Percentiles rank a stretch among this genome's conserved stretches.
Conservation (phyloP, 2,329 filamentous ascomycete genomes). For the Gaeumannomyces sp. region DNA sequence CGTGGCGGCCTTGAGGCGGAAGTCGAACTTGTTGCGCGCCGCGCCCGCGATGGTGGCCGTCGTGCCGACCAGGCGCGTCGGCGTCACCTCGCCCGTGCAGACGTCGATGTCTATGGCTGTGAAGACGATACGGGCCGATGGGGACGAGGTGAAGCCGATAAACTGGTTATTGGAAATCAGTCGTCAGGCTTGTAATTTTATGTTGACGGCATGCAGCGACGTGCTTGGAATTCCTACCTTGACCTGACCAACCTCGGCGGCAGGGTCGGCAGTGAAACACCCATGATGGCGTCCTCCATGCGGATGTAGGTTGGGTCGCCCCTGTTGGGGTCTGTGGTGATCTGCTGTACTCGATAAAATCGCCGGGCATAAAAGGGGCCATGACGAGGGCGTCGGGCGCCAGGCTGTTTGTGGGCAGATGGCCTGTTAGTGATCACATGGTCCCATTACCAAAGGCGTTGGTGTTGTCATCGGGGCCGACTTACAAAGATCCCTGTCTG, state of each 20-base stretch:
- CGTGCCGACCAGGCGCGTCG: slow-evolving; percentile 1
- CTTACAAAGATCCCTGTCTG: slow-evolving; percentile 5
- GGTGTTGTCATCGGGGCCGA: neutral
- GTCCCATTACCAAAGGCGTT: too few species aligned
- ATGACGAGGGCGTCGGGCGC: slow-evolving; percentile 1
- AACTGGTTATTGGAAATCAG: neutral
- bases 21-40: slow-evolving; percentile 8
- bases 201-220: neutral
- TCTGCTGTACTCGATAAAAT: slow-evolving; percentile 6
- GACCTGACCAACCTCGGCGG: neutral
- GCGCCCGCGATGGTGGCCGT: slow-evolving; percentile 1
- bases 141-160: slow-evolving; percentile 5
- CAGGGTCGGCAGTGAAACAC: neutral
- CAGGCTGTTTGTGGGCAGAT: neutral
- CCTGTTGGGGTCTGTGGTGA: neutral
- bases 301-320: slow-evolving; percentile 5
- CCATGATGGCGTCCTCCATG: slow-evolving; percentile 3
- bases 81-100: neutral
- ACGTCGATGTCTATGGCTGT: slow-evolving; percentile 5
- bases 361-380: slow-evolving; percentile 1
- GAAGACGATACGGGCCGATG: neutral
- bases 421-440: too few species aligned
- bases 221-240: neutral
- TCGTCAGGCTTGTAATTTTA: neutral
- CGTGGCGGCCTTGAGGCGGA: neutral